Conservation (phyloP, 2,329 filamentous ascomycete species). For the Sporothrix brasiliensis region DNA sequence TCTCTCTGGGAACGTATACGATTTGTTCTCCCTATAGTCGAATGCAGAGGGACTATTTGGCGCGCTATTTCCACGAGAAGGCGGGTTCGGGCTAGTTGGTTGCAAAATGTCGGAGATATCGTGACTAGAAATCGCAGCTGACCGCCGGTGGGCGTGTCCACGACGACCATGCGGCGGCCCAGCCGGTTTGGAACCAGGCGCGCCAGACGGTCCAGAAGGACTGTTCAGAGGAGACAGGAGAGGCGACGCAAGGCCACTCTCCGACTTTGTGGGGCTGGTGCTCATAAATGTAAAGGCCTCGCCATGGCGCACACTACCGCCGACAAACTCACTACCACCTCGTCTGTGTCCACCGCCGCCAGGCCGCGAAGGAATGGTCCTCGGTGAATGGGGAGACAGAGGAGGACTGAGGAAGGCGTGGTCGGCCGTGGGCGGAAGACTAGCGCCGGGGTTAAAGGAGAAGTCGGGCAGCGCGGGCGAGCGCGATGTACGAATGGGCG, state of each 20-base stretch:
- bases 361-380: conserved; percentile 55
- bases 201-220: neutral
- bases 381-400: conserved; percentile 56
- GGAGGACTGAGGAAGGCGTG: conserved; percentile 57
- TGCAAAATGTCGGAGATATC: conserved; percentile 73
- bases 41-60: conserved; percentile 62
- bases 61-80: conserved; percentile 63
- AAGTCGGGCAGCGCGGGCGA: conserved; percentile 57
- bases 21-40: conserved; percentile 46
- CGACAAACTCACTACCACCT: conserved; percentile 84
- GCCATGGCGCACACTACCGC: conserved; percentile 65
- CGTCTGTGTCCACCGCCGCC: conserved; percentile 74
- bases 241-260: conserved; percentile 61
- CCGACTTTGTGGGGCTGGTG: conserved; percentile 68
- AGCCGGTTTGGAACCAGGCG: conserved; percentile 32
- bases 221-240: conserved; percentile 55
- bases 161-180: conserved; percentile 51
- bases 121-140: conserved; percentile 78
- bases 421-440: conserved; percentile 43
- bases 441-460: conserved; percentile 52
- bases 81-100: conserved; percentile 56
- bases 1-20: conserved; percentile 38
- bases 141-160: conserved; percentile 79
- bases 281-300: conserved; percentile 65
- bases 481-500: conserved; percentile 37